A percentile compares a stretch with the other conserved stretches of the same genome.
Evolutionary conservation across 176 grass and related monocot species (phyloP).

Genomic region (Oryza meridionalis): DNA sequence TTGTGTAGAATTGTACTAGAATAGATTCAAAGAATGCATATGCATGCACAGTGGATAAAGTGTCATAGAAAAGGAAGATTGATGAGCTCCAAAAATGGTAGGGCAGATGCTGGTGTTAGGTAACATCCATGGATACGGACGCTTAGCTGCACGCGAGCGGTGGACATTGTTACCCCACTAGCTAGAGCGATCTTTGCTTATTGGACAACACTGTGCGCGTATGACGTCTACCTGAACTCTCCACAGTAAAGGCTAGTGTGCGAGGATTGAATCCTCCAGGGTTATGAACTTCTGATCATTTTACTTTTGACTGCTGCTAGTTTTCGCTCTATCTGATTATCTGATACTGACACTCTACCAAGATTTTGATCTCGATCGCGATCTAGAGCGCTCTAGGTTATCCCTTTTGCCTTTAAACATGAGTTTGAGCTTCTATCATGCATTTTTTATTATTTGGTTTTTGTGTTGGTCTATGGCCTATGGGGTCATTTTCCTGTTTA

Average conservation of each 20-base stretch:
- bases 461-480: not conserved
- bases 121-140: constrained; percentile 23
- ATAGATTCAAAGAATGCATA: constrained; percentile 4
- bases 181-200: not conserved
- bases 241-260: not conserved
- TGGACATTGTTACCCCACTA: constrained; percentile 5
- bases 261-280: not conserved
- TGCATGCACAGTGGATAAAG: not conserved
- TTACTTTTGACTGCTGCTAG: constrained; percentile 26
- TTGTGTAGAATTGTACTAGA: constrained; percentile 25
- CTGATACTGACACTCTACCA: constrained; percentile 36
- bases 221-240: constrained; percentile 5
- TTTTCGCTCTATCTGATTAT: constrained; percentile 10
- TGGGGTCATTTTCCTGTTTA: not conserved
- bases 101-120: constrained; percentile 10
- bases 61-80: not conserved
- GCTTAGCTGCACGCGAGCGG: not conserved
- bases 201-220: not conserved
- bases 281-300: constrained; percentile 30
- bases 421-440: not conserved
- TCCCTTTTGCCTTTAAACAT: constrained; percentile 7
- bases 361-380: constrained; percentile 20
- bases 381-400: constrained; percentile 31
- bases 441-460: constrained; percentile 13
- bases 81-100: constrained; percentile 32